These are phyloP conservation scores for Limnanthes douglasii DNA, from an alignment of 345 rosid genomes.

Conservation along the genomic window DNA sequence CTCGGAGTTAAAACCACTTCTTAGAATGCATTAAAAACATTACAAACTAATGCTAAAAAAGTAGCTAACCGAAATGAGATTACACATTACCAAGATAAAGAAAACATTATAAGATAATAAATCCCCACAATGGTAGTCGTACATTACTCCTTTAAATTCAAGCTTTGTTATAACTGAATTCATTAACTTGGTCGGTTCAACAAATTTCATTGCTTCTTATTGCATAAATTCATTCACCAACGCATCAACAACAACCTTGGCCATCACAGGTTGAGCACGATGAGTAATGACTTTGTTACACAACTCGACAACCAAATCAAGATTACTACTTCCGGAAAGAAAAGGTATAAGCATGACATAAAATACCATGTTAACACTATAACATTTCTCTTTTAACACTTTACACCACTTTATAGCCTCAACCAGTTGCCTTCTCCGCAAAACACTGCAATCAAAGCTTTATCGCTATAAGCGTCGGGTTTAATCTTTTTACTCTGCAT, in stretches of 20 bases:
- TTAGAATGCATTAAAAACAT: too few species aligned
- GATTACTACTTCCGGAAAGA: constrained; percentile 35
- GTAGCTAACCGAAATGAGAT: too few species aligned
- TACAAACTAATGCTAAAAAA: too few species aligned
- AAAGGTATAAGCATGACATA: constrained; percentile 29
- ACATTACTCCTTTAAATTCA: too few species aligned
- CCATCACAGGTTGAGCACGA: constrained; percentile 16
- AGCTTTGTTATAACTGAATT: constrained; percentile 17
- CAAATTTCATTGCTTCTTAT: constrained; percentile 44
- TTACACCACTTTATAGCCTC: constrained; percentile 38
- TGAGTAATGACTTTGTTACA: constrained; percentile 20
- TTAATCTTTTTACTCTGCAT: constrained; percentile 27
- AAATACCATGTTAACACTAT: constrained; percentile 16
- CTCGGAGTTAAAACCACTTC: too few species aligned
- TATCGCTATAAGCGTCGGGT: constrained; percentile 35
- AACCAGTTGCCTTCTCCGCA: constrained; percentile 23
- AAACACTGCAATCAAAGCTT: constrained; percentile 41
- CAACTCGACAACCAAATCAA: constrained; percentile 28
- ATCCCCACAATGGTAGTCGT: too few species aligned
- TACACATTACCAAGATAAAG: too few species aligned
- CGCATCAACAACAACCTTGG: constrained; percentile 36
- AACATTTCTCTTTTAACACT: constrained; percentile 19
- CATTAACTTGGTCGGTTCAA: constrained; percentile 27
- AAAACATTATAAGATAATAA: too few species aligned
- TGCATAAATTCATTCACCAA: constrained; percentile 30